Conservation (phyloP, 345 rosid genomes). For the Luvunga scandens region DNA sequence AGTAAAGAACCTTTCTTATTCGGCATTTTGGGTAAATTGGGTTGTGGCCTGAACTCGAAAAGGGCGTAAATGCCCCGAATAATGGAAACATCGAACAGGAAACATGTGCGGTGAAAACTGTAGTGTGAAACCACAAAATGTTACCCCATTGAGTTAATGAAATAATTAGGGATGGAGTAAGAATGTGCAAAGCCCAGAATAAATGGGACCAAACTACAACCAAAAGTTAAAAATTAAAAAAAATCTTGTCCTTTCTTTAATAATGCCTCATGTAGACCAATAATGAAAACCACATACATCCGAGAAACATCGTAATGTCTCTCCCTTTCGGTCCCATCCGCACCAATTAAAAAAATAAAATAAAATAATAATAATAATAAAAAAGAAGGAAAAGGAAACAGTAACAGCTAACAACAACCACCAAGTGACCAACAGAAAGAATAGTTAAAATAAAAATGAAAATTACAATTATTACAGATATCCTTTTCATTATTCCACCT, state of each 20-base stretch:
- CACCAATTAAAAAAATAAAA: not conserved
- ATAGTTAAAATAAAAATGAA: not conserved
- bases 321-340: not conserved
- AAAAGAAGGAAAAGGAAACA: not conserved
- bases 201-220: not conserved
- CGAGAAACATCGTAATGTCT: not conserved
- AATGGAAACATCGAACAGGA: not conserved
- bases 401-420: slow-evolving; percentile 7
- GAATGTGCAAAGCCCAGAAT: not conserved
- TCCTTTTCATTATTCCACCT: slow-evolving; percentile 22
- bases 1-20: not conserved
- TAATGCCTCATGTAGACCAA: not conserved
- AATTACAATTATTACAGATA: slow-evolving; percentile 12
- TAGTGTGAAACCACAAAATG: not conserved
- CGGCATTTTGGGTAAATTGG: not conserved
- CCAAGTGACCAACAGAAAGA: not conserved
- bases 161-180: not conserved
- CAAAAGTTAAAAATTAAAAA: not conserved
- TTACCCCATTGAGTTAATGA: not conserved
- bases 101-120: too few species aligned
- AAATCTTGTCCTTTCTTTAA: not conserved
- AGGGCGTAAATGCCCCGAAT: not conserved
- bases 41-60: not conserved
- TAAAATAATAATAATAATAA: not conserved
- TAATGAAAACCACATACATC: not conserved